These are phyloP conservation scores for Oryza glumipatula DNA, from an alignment of 176 grass and related monocot genomes.

Conservation along the genomic window DNA sequence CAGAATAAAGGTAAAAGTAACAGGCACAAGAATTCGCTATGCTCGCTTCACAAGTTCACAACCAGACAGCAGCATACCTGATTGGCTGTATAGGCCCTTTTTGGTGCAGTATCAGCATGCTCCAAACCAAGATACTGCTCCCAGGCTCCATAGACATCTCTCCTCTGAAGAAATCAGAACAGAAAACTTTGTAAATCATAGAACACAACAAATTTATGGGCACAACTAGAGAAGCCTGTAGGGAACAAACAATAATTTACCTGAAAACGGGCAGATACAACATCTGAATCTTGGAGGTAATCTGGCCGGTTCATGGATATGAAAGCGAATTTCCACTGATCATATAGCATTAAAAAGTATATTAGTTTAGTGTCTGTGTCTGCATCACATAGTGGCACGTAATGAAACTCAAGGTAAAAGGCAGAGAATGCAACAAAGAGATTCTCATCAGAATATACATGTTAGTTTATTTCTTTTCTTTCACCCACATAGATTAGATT, in stretches of 20 bases:
- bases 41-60: neutral
- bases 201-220: slow-evolving; percentile 38
- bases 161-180: slow-evolving; percentile 59
- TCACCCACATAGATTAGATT: slow-evolving; percentile 3
- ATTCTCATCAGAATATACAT: neutral
- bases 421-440: slow-evolving; percentile 23
- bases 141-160: slow-evolving; percentile 96
- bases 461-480: neutral
- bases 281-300: slow-evolving; percentile 81
- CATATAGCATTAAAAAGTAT: slow-evolving; percentile 15
- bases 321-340: slow-evolving; percentile 93
- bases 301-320: slow-evolving; percentile 87
- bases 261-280: slow-evolving; percentile 73
- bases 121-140: slow-evolving; percentile 98
- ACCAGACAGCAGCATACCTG: slow-evolving; percentile 51
- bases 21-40: neutral
- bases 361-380: slow-evolving; percentile 11
- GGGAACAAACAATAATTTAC: too few species aligned
- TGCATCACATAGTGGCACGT: slow-evolving; percentile 15
- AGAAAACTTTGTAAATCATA: slow-evolving; percentile 6
- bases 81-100: slow-evolving; percentile 75
- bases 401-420: slow-evolving; percentile 32
- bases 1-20: neutral
- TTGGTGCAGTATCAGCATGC: slow-evolving; percentile 82
- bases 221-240: neutral